Conservation (phyloP, 768 basidiomycete species). For the Tephrocybe sp. region DNA sequence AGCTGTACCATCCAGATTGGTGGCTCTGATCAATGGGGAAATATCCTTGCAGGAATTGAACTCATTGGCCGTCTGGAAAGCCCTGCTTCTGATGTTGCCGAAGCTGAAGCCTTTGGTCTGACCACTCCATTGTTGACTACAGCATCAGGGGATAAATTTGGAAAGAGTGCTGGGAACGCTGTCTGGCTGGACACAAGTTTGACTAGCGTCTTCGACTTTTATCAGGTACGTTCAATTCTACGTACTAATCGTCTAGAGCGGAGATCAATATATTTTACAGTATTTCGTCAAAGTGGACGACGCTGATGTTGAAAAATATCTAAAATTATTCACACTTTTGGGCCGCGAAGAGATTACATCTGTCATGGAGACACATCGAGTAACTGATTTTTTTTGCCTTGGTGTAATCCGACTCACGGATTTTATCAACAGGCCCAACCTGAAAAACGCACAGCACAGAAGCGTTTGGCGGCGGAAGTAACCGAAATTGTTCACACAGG, state of each 20-base stretch:
- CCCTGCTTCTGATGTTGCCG: constrained; percentile 20
- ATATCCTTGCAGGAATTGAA: constrained; percentile 92
- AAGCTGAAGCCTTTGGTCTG: constrained; percentile 64
- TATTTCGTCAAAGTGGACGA: constrained; percentile 88
- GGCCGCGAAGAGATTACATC: constrained; percentile 54
- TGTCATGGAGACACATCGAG: constrained; percentile 59
- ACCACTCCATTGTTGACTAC: constrained; percentile 96
- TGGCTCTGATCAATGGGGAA: constrained; percentile 98
- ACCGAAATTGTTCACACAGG: constrained; percentile 50
- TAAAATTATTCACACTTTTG: constrained; percentile 83
- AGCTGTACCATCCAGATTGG: constrained; percentile 88
- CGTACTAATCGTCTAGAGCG: not conserved
- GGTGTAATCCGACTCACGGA: constrained; percentile 1
- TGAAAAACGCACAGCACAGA: constrained; percentile 46
- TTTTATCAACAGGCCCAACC: constrained; percentile 32
- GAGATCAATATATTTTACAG: constrained; percentile 43
- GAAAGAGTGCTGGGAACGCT: constrained; percentile 96
- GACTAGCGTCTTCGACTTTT: constrained; percentile 92
- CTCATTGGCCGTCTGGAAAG: constrained; percentile 66
- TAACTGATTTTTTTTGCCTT: constrained; percentile 25
- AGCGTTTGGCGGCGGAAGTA: constrained; percentile 51
- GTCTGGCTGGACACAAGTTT: constrained; percentile 80
- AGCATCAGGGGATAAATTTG: constrained; percentile 90
- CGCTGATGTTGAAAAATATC: constrained; percentile 73
- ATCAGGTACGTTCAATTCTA: constrained; percentile 61